phyloP scores from a whole-genome alignment of 2,329 filamentous ascomycete genomes.

The Arthrobotrys iridis region DNA sequence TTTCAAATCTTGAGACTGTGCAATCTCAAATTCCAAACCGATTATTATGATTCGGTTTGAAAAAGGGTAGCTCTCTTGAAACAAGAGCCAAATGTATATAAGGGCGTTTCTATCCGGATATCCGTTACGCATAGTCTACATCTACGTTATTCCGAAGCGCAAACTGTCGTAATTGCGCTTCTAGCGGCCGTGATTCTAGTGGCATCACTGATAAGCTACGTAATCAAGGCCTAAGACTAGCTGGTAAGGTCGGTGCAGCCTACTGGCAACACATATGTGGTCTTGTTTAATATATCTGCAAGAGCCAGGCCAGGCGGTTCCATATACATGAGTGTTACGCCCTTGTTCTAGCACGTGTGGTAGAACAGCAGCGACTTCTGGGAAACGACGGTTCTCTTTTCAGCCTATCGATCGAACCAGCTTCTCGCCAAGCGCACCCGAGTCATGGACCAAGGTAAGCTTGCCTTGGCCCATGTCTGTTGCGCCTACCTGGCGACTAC shows the following conservation, averaged over 20 bases:
- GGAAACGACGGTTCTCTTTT: not conserved
- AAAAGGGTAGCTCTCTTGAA: not conserved
- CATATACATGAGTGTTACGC: not conserved
- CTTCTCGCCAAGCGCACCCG: not conserved
- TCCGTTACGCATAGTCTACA: not conserved
- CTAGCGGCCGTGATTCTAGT: not conserved
- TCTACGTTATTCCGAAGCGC: no score
- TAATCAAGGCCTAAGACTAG: no score
- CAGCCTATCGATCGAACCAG: conserved; percentile 4
- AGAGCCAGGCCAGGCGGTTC: no score
- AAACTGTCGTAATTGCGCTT: not conserved
- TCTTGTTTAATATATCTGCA: no score
- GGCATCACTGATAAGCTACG: no score
- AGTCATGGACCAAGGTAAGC: conserved; percentile 18
- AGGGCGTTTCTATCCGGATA: not conserved
- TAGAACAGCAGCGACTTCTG: not conserved
- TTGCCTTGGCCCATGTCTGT: not conserved
- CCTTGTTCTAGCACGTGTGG: not conserved
- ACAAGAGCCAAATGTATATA: not conserved
- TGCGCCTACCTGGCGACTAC: not conserved
- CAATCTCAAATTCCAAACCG: not conserved
- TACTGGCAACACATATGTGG: no score
- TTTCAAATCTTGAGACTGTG: conserved; percentile 5
- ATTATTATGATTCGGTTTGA: not conserved
- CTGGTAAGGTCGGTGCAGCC: no score